Conservation (phyloP, 164 flowering plant species). For the Vitis rotundifolia region DNA sequence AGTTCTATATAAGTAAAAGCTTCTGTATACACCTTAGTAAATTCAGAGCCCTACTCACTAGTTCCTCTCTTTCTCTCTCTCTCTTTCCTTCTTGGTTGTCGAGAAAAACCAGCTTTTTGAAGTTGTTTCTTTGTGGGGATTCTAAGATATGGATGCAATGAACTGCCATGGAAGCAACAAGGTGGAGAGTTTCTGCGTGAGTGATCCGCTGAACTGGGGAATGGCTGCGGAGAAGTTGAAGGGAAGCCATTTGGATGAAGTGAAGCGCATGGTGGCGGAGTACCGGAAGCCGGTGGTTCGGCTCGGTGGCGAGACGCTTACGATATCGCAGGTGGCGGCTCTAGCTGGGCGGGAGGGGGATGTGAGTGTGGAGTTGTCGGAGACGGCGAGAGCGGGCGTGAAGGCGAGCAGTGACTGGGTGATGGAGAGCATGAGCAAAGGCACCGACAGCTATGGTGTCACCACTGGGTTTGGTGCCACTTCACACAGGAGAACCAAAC, state of each 20-base stretch:
- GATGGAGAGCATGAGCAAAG: slow-evolving; percentile 25
- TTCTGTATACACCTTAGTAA: too few relatives aligned
- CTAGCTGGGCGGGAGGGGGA: neutral
- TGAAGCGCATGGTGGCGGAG: slow-evolving; percentile 17
- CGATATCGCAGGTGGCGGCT: slow-evolving; percentile 14
- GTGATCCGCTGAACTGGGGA: slow-evolving; percentile 33
- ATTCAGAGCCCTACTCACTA: too few relatives aligned
- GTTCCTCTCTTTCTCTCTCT: too few relatives aligned
- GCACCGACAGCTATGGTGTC: slow-evolving; percentile 43
- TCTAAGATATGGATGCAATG: too few relatives aligned
- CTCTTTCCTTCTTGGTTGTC: too few relatives aligned
- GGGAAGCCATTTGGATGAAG: slow-evolving; percentile 29
- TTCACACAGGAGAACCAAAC: slow-evolving; percentile 36
- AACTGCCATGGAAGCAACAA: too few relatives aligned
- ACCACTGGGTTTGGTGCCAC: slow-evolving; percentile 48
- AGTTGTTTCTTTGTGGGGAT: too few relatives aligned
- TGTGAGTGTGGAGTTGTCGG: slow-evolving; percentile 27
- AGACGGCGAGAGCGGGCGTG: slow-evolving; percentile 27
- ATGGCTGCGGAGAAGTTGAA: slow-evolving; percentile 21
- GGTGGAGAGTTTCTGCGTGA: too few relatives aligned
- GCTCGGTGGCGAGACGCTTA: slow-evolving; percentile 7
- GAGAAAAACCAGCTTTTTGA: too few relatives aligned
- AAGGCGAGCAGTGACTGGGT: slow-evolving; percentile 39
- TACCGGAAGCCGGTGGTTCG: slow-evolving; percentile 12
- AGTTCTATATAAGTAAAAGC: too few relatives aligned